Evolutionary conservation across 163 green algal species (phyloP).

Genomic region (Scenedesmus sp.): DNA sequence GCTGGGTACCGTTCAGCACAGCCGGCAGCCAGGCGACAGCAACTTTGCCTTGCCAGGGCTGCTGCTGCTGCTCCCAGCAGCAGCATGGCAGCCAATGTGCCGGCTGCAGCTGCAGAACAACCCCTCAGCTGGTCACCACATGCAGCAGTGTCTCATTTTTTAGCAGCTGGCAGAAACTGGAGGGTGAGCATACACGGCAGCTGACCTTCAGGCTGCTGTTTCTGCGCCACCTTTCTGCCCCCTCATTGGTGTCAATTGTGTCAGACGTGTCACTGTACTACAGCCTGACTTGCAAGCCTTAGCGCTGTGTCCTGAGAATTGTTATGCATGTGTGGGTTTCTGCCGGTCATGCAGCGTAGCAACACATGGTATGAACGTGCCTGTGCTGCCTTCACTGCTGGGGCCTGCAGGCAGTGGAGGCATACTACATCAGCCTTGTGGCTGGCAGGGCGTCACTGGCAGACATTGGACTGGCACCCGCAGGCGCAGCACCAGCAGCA

Average conservation of each 20-base stretch:
- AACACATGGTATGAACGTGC: background rate
- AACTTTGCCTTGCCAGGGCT: background rate
- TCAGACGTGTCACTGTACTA: no score
- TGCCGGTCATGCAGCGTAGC: no score
- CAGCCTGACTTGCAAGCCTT: no score
- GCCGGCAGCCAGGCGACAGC: background rate
- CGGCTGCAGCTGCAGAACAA: background rate
- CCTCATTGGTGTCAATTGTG: no score
- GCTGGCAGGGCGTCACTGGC: conserved; percentile 20
- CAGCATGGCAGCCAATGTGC: background rate
- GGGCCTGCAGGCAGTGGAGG: conserved; percentile 38
- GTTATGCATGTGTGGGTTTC: no score
- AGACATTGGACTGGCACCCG: conserved; percentile 40
- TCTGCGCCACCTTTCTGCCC: background rate
- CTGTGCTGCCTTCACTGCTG: background rate
- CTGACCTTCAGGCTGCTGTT: background rate
- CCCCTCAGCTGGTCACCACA: conserved; percentile 10
- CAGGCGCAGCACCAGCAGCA: conserved; percentile 17
- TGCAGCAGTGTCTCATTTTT: background rate
- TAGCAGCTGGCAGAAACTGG: conserved; percentile 32
- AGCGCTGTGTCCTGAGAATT: no score
- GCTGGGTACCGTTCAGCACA: background rate
- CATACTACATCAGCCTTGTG: conserved; percentile 31
- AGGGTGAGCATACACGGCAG: background rate
- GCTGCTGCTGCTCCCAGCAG: background rate